Percentiles rank a stretch among this genome's conserved stretches.
Conservation (phyloP, 768 basidiomycete genomes). For the Hericium erinaceus region DNA sequence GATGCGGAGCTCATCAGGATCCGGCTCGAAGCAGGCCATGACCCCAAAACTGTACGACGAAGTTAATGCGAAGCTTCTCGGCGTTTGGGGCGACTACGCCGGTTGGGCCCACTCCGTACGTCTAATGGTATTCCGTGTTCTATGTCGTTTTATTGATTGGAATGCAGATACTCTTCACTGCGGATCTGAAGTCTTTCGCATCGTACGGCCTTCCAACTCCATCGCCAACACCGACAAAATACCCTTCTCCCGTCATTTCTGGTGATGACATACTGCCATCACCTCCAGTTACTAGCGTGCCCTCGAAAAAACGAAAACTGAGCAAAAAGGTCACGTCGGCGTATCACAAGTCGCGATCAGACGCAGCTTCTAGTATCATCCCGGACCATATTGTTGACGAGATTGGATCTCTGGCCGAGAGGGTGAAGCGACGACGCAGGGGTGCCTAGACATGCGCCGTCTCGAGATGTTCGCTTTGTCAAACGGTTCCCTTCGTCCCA, state of each 20-base stretch:
- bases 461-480: no score
- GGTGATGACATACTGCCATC: background rate
- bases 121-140: slow-evolving; percentile 1
- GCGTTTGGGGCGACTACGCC: slow-evolving; percentile 75
- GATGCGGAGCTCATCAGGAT: slow-evolving; percentile 33
- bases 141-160: background rate
- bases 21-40: slow-evolving; percentile 49
- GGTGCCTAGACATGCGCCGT: background rate
- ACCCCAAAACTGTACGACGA: slow-evolving; percentile 70
- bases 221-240: slow-evolving; percentile 1
- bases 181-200: slow-evolving; percentile 63
- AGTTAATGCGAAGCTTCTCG: slow-evolving; percentile 48
- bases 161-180: slow-evolving; percentile 60
- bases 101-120: slow-evolving; percentile 87
- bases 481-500: no score
- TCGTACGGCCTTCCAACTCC: slow-evolving; percentile 38
- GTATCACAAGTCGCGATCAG: background rate
- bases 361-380: background rate
- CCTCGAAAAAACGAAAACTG: background rate
- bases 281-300: background rate
- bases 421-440: background rate
- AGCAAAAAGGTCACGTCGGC: no score
- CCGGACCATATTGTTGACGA: background rate
- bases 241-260: background rate
- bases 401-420: background rate